A percentile compares a stretch with the other conserved stretches of the same genome.
phyloP scores from a whole-genome alignment of 768 basidiomycete species.

The Flagelloscypha sp. region DNA sequence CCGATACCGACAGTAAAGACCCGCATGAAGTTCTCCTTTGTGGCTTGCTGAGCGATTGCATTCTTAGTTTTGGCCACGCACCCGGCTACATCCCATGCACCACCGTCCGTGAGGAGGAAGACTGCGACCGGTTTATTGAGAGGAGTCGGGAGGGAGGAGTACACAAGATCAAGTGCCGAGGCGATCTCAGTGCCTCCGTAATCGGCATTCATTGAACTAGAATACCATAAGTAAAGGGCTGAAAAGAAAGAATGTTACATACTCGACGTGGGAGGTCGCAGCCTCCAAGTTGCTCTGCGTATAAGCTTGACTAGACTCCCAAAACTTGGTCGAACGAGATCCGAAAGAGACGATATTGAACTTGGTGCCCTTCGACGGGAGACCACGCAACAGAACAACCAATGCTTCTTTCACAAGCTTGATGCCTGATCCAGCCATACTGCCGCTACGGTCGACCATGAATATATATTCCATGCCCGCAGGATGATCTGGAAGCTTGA shows the following conservation, averaged over 20 bases:
- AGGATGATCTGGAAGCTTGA: slow-evolving; percentile 21
- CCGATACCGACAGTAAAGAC: slow-evolving; percentile 39
- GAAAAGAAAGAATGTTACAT: no score
- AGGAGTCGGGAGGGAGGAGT: slow-evolving; percentile 15
- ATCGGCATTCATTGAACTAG: slow-evolving; percentile 12
- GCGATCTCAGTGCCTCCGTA: slow-evolving; percentile 30
- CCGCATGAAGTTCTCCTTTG: no score
- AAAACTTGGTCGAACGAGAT: slow-evolving; percentile 10
- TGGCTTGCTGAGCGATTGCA: no score
- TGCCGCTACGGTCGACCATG: slow-evolving; percentile 32
- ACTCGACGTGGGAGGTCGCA: slow-evolving; percentile 6
- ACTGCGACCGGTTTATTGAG: slow-evolving; percentile 22
- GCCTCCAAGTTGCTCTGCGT: slow-evolving; percentile 3
- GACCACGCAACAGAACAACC: slow-evolving; percentile 24
- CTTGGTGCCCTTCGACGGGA: slow-evolving; percentile 20
- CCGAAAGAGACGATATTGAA: slow-evolving; percentile 40
- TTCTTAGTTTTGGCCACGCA: no score
- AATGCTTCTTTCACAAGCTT: slow-evolving; percentile 27
- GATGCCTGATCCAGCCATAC: slow-evolving; percentile 22
- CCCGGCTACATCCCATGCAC: slow-evolving; percentile 15
- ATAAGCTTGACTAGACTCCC: slow-evolving; percentile 17
- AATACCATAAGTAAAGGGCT: no score
- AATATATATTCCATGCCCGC: slow-evolving; percentile 35
- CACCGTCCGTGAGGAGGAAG: slow-evolving; percentile 37
- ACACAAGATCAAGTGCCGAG: slow-evolving; percentile 19